These are phyloP conservation scores for Kodamaea jinghongensis DNA, from an alignment of 805 yeast species.

Conservation along the genomic window DNA sequence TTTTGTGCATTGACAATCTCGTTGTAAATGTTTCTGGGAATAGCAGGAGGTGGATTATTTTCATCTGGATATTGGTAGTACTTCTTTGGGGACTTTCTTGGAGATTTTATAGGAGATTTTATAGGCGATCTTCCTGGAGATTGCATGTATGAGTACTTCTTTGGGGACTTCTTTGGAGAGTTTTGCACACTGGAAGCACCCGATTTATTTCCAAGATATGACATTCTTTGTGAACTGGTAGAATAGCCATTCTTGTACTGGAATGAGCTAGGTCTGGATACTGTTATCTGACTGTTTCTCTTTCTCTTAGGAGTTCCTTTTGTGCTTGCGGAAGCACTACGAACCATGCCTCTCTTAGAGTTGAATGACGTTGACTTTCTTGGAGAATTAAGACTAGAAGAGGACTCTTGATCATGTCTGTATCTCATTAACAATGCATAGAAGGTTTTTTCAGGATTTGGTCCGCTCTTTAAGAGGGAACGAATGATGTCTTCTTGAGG, in stretches of 20 bases:
- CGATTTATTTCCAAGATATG: slow-evolving; percentile 9
- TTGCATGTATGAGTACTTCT: slow-evolving; percentile 19
- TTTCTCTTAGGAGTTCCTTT: slow-evolving; percentile 24
- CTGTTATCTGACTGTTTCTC: slow-evolving; percentile 32
- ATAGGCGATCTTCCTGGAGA: slow-evolving; percentile 31
- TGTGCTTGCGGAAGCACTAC: slow-evolving; percentile 19
- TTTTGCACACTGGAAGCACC: slow-evolving; percentile 33
- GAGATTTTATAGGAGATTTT: slow-evolving; percentile 16
- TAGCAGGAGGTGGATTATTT: slow-evolving; percentile 23
- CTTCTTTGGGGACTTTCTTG: slow-evolving; percentile 20
- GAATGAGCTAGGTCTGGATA: slow-evolving; percentile 42
- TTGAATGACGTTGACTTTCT: slow-evolving; percentile 16
- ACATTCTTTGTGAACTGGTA: slow-evolving; percentile 17
- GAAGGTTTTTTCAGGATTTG: slow-evolving; percentile 46
- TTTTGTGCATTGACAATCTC: slow-evolving; percentile 39
- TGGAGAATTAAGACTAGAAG: slow-evolving; percentile 10
- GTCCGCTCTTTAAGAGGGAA: slow-evolving; percentile 36
- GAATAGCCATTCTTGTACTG: slow-evolving; percentile 34
- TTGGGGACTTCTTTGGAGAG: slow-evolving; percentile 25
- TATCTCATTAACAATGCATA: slow-evolving; percentile 45
- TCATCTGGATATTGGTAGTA: slow-evolving; percentile 15
- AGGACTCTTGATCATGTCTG: slow-evolving; percentile 34
- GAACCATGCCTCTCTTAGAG: slow-evolving; percentile 14
- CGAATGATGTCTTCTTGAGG: slow-evolving; percentile 37
- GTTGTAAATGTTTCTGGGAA: slow-evolving; percentile 43